Conservation (phyloP, 169 alveolate genomes). For the Miamiensis avidus region DNA sequence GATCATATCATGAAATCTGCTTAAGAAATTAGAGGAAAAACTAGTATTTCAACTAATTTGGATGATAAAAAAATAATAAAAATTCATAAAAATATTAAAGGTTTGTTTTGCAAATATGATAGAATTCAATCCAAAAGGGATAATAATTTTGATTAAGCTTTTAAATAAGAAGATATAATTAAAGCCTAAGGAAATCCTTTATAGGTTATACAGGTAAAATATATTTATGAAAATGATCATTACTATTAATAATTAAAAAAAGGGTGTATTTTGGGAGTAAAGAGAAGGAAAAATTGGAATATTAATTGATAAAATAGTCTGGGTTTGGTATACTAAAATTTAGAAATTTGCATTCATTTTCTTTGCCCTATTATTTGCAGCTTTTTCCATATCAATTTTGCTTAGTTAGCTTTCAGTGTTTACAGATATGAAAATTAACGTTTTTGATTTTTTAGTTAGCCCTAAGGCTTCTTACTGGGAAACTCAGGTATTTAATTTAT, state of each 20-base stretch:
- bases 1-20: conserved; percentile 12
- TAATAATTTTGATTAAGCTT: not conserved
- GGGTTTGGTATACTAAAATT: conserved; percentile 50
- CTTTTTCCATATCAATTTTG: conserved; percentile 29
- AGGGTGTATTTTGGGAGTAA: conserved; percentile 16
- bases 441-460: conserved; percentile 30
- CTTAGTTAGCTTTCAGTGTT: conserved; percentile 48
- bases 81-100: not conserved
- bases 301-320: conserved; percentile 27
- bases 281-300: conserved; percentile 21
- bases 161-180: conserved; percentile 2
- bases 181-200: conserved; percentile 11
- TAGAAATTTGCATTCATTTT: not conserved
- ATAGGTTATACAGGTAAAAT: conserved; percentile 36
- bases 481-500: conserved; percentile 32
- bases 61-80: conserved; percentile 1
- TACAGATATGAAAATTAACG: conserved; percentile 28
- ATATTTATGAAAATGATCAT: conserved; percentile 25
- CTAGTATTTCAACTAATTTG: not conserved
- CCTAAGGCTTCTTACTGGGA: conserved; percentile 8
- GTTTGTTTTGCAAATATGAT: not conserved
- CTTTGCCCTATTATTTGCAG: conserved; percentile 27
- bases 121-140: not conserved
- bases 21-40: not conserved
- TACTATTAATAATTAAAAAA: conserved; percentile 28